Evolutionary conservation across 2,329 filamentous ascomycete genomes (phyloP).

Genomic region (Cladosporium colombiae): DNA sequence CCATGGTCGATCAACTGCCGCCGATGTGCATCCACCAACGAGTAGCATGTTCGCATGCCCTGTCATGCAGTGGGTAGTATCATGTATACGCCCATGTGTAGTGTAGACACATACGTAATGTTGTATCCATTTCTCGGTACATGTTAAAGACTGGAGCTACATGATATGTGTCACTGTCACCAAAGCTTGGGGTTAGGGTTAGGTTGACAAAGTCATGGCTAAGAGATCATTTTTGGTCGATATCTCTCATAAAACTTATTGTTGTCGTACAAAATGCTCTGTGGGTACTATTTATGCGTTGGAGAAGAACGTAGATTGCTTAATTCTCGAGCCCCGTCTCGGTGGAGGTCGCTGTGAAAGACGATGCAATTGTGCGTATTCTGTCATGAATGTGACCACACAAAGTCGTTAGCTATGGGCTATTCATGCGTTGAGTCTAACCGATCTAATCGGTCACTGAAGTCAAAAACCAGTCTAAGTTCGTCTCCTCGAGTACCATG

Average conservation of each 20-base stretch:
- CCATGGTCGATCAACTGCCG: no score
- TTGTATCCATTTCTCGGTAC: neutral
- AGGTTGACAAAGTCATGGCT: neutral
- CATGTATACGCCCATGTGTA: no score
- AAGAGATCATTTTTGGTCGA: neutral
- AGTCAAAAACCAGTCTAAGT: neutral
- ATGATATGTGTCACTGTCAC: neutral
- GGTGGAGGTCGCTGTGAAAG: neutral
- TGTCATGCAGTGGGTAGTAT: no score
- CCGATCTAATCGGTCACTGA: neutral
- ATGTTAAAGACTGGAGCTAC: neutral
- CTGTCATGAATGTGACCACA: neutral
- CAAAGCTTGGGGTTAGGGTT: neutral
- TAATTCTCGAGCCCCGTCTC: neutral
- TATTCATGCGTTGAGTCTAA: neutral
- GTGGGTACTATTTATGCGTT: neutral
- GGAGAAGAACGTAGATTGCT: neutral
- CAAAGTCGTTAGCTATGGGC: rapidly evolving
- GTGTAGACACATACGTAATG: no score
- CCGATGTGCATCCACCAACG: neutral
- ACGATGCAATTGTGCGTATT: neutral
- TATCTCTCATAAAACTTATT: neutral
- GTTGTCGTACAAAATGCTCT: neutral
- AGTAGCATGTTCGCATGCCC: neutral
- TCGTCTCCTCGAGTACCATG: neutral